Percentiles rank a stretch among this genome's conserved stretches.
Evolutionary conservation across 495 filamentous ascomycete species (phyloP).

Genomic region (Annulohypoxylon moriforme): DNA sequence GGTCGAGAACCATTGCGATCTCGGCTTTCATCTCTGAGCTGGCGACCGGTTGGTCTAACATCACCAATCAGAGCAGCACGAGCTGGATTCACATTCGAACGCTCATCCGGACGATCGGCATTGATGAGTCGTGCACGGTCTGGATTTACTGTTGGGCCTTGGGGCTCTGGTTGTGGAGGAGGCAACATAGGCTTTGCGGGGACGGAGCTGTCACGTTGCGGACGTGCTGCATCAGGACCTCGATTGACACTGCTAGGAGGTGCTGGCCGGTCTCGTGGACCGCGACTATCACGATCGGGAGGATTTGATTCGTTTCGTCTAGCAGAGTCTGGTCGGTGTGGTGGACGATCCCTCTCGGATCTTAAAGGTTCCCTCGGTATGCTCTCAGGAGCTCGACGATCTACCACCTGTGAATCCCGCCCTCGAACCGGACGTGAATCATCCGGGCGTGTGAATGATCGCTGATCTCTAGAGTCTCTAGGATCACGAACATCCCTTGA

Average conservation of each 20-base stretch:
- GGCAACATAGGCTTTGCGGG: conserved; percentile 47
- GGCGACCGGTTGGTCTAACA: conserved; percentile 48
- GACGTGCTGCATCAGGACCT: conserved; percentile 49
- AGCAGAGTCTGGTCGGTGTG: conserved; percentile 50
- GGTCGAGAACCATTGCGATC: conserved; percentile 59
- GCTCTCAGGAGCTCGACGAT: conserved; percentile 46
- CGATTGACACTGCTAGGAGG: conserved; percentile 30
- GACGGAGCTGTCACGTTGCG: conserved; percentile 46
- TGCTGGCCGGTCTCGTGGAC: conserved; percentile 50
- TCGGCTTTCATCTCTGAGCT: conserved; percentile 57
- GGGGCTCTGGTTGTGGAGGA: conserved; percentile 49
- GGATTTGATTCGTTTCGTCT: conserved; percentile 49
- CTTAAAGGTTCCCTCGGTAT: conserved; percentile 44
- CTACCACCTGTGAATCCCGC: conserved; percentile 42
- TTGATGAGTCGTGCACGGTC: conserved; percentile 57
- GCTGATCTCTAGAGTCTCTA: conserved; percentile 51
- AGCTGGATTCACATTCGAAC: conserved; percentile 63
- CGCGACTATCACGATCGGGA: conserved; percentile 54
- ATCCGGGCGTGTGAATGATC: conserved; percentile 48
- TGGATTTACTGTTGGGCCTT: conserved; percentile 57
- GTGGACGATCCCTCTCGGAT: conserved; percentile 47
- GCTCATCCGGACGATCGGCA: conserved; percentile 51
- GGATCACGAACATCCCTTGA: conserved; percentile 53
- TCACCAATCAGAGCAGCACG: conserved; percentile 66
- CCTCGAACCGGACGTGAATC: conserved; percentile 48